phyloP scores from a whole-genome alignment of 176 grass and related monocot species.

The Aegilops umbellulata region DNA sequence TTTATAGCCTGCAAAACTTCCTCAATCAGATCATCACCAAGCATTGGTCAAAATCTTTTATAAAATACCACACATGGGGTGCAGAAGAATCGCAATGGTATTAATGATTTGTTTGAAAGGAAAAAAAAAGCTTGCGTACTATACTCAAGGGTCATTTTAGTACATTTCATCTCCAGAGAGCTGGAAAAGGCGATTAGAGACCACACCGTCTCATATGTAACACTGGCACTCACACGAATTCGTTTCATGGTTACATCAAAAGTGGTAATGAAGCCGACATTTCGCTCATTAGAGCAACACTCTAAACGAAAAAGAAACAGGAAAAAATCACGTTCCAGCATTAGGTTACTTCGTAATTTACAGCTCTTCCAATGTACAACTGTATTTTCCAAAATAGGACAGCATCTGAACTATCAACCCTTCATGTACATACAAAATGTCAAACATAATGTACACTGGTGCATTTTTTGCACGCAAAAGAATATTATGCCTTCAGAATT shows the following conservation, averaged over 20 bases:
- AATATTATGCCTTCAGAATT: neutral
- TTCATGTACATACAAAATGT: constrained; percentile 21
- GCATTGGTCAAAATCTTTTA: too few species aligned
- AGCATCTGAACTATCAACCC: neutral
- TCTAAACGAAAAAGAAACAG: neutral
- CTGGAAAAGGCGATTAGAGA: neutral
- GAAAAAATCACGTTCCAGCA: neutral
- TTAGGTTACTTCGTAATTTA: constrained; percentile 17
- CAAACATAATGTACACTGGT: neutral
- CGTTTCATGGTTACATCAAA: neutral
- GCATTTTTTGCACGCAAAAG: neutral
- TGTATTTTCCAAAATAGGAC: constrained; percentile 13
- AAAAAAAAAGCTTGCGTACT: neutral
- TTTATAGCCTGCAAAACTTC: too few species aligned
- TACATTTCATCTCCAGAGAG: neutral
- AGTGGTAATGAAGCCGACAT: neutral
- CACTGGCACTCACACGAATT: neutral
- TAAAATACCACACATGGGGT: too few species aligned
- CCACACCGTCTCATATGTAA: neutral
- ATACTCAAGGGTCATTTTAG: neutral
- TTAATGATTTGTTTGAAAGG: neutral
- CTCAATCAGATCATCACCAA: too few species aligned
- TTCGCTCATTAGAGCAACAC: neutral
- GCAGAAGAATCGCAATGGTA: neutral
- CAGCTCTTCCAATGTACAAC: constrained; percentile 18